Evolutionary conservation across 2,329 filamentous ascomycete species (phyloP).

Genomic region (Lanzia echinophila): DNA sequence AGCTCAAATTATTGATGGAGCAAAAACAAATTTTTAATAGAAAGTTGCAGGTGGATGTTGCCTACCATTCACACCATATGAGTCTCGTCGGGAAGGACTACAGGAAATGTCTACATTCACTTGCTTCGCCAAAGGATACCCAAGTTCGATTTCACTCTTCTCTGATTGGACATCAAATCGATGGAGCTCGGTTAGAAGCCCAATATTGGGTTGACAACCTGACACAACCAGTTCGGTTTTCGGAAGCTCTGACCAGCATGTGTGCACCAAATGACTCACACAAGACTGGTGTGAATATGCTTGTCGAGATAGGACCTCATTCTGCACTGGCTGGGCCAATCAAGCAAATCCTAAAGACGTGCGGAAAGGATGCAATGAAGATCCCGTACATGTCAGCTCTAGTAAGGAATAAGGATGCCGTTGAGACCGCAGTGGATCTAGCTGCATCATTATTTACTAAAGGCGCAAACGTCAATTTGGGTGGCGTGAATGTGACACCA

Average conservation of each 20-base stretch:
- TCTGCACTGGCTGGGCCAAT: constrained; percentile 19
- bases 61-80: constrained; percentile 11
- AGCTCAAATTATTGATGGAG: constrained; percentile 17
- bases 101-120: constrained; percentile 3
- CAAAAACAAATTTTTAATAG: constrained; percentile 18
- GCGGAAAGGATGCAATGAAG: constrained; percentile 36
- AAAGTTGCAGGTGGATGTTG: constrained; percentile 14
- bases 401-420: constrained; percentile 13
- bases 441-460: constrained; percentile 13
- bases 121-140: constrained; percentile 4
- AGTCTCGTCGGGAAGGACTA: constrained; percentile 6
- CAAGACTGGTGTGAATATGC: constrained; percentile 19
- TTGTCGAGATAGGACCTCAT: constrained; percentile 20
- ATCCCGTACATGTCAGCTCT: constrained; percentile 13
- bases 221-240: constrained; percentile 38
- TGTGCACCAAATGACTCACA: constrained; percentile 14
- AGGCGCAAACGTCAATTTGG: constrained; percentile 36
- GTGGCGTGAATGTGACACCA: constrained; percentile 42
- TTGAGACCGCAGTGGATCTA: constrained; percentile 13
- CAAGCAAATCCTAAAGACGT: constrained; percentile 32
- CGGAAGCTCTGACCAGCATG: constrained; percentile 32
- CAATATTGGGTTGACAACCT: constrained; percentile 42
- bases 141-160: constrained; percentile 36
- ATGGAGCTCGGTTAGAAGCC: constrained; percentile 25
- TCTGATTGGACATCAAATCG: constrained; percentile 29